These are phyloP conservation scores for Tuber magnatum DNA, from an alignment of 495 filamentous ascomycete genomes.

Conservation along the genomic window DNA sequence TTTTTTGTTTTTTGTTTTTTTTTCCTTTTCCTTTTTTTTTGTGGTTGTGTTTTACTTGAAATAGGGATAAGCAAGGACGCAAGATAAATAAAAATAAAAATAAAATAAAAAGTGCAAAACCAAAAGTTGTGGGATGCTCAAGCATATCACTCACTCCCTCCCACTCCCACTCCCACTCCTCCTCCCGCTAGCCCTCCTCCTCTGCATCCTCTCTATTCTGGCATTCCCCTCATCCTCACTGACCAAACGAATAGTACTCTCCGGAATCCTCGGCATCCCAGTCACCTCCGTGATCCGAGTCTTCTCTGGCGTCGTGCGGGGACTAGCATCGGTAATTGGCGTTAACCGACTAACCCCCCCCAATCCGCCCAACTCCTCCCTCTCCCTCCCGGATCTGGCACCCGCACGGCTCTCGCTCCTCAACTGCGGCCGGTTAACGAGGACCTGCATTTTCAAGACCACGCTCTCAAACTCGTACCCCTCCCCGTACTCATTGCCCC, in stretches of 20 bases:
- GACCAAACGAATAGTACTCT: constrained; percentile 37
- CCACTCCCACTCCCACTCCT: not conserved
- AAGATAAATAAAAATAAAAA: not conserved
- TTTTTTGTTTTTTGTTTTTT: not conserved
- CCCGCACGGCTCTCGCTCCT: constrained; percentile 29
- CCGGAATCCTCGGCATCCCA: constrained; percentile 29
- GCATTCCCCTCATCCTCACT: constrained; percentile 16
- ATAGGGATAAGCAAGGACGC: not conserved
- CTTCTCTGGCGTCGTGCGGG: constrained; percentile 32
- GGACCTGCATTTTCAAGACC: constrained; percentile 85
- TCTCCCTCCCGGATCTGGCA: not conserved
- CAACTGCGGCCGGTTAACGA: constrained; percentile 50
- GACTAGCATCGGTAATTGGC: constrained; percentile 35
- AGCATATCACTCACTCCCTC: not conserved
- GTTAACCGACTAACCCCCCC: constrained; percentile 26
- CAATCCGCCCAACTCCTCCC: not conserved
- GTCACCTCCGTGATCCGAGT: constrained; percentile 8
- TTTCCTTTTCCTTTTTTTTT: not conserved
- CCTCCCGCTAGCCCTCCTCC: not conserved
- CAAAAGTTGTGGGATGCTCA: not conserved
- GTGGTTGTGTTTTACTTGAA: not conserved
- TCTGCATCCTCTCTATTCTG: not conserved
- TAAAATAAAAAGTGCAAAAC: not conserved
- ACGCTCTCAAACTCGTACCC: constrained; percentile 80
- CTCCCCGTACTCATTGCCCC: constrained; percentile 76